A percentile compares a stretch with the other conserved stretches of the same genome.
These are phyloP conservation scores for Neospora caninum DNA, from an alignment of 169 alveolate genomes.

Conservation along the genomic window DNA sequence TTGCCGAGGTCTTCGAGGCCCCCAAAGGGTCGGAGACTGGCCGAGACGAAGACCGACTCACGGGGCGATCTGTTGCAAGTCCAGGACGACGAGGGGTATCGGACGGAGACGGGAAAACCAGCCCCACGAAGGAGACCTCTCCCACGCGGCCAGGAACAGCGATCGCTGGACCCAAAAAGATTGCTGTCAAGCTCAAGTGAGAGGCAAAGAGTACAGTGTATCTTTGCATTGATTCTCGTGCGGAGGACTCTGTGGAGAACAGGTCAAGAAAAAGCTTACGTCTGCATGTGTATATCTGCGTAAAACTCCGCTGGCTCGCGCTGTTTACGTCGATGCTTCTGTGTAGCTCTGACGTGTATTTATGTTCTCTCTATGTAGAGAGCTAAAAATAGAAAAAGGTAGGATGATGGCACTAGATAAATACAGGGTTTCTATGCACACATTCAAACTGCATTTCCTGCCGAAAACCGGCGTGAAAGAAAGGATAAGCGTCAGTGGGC, in stretches of 20 bases:
- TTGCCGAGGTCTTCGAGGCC: not conserved
- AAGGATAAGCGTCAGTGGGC: no score
- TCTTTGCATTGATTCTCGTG: not conserved
- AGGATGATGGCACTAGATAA: no score
- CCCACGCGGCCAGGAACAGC: not conserved
- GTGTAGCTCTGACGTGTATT: not conserved
- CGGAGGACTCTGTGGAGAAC: not conserved
- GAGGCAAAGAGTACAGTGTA: not conserved
- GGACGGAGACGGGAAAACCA: not conserved
- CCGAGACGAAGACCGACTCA: not conserved
- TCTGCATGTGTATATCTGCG: not conserved
- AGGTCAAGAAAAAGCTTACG: not conserved
- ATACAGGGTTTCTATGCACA: no score
- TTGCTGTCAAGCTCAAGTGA: conserved; percentile 20
- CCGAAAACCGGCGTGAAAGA: no score
- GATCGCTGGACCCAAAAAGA: not conserved
- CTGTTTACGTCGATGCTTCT: no score
- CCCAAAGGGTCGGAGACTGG: not conserved
- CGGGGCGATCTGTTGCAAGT: not conserved
- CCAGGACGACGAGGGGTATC: not conserved
- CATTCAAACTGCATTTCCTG: no score
- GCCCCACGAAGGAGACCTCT: not conserved
- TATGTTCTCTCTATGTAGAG: not conserved
- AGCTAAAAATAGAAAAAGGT: not conserved
- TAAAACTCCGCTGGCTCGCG: not conserved